phyloP scores from a whole-genome alignment of 2,329 filamentous ascomycete genomes.

The Chrysoporthe puriensis region DNA sequence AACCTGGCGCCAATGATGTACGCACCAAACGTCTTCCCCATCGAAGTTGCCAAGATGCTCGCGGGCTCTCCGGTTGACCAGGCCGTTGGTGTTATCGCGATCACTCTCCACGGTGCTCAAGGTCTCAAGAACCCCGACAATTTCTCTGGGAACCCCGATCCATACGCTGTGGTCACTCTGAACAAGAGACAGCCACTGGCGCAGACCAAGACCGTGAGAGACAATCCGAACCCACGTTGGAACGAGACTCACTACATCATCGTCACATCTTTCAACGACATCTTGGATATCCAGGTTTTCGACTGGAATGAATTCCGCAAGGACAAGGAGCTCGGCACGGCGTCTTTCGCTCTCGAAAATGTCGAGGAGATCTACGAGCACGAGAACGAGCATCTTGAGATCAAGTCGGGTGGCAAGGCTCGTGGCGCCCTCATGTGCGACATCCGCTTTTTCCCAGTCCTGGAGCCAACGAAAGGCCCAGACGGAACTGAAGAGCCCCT shows the following conservation, averaged over 20 bases:
- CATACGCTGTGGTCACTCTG: conserved; percentile 83
- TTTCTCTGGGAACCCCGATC: conserved; percentile 88
- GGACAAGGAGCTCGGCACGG: conserved; percentile 90
- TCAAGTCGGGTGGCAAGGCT: conserved; percentile 81
- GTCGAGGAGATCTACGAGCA: conserved; percentile 76
- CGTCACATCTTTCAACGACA: conserved; percentile 86
- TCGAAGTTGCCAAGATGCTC: conserved; percentile 98
- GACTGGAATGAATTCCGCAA: conserved; percentile 97
- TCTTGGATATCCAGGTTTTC: conserved; percentile 80
- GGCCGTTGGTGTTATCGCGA: conserved; percentile 89
- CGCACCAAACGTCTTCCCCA: conserved; percentile 93
- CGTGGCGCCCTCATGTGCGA: conserved; percentile 81
- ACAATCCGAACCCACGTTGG: conserved; percentile 88
- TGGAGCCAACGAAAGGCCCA: conserved; percentile 70
- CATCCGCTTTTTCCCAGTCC: conserved; percentile 92
- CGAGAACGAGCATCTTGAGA: conserved; percentile 83
- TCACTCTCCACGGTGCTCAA: conserved; percentile 88
- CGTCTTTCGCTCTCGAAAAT: conserved; percentile 82
- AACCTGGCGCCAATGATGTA: conserved; percentile 98
- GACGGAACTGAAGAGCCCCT: conserved; percentile 80
- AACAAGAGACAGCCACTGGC: conserved; percentile 82
- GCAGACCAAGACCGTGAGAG: conserved; percentile 84
- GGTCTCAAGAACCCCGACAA: conserved; percentile 95
- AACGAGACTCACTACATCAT: conserved; percentile 97
- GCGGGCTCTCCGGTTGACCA: conserved; percentile 92